Percentiles rank a stretch among this genome's conserved stretches.
Conservation (phyloP, 306 rosid genomes). For the Inga leiocalycina region DNA sequence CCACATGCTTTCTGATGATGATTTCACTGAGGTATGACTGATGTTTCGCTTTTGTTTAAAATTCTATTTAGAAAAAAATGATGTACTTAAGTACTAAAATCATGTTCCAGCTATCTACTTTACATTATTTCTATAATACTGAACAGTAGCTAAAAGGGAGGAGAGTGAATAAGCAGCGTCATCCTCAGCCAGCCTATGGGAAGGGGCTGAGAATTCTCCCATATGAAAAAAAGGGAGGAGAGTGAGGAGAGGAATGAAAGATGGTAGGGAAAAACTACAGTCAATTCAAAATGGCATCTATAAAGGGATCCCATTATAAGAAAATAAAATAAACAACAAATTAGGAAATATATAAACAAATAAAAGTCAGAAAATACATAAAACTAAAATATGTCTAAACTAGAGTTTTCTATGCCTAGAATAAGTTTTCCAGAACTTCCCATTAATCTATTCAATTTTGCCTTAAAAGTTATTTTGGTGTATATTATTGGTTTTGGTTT, state of each 20-base stretch:
- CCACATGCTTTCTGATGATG: constrained; percentile 72
- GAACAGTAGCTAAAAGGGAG: neutral
- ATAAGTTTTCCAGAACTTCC: neutral
- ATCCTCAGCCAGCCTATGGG: neutral
- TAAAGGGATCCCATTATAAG: neutral
- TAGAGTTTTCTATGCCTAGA: neutral
- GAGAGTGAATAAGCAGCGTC: neutral
- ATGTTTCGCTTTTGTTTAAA: constrained; percentile 30
- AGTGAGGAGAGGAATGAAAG: neutral
- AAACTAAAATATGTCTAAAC: neutral
- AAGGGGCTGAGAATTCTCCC: neutral
- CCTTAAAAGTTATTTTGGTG: constrained; percentile 29
- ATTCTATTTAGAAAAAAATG: constrained; percentile 2
- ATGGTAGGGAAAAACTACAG: neutral
- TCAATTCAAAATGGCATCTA: neutral
- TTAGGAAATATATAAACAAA: neutral
- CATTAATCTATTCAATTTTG: constrained; percentile 1
- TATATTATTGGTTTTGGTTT: constrained; percentile 34
- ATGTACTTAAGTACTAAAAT: constrained; percentile 6
- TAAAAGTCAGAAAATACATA: neutral
- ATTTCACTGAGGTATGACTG: constrained; percentile 63
- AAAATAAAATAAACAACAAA: neutral
- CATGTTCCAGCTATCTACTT: constrained; percentile 7
- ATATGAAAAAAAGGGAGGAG: neutral
- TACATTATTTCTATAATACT: neutral